These are phyloP conservation scores for Raphidocelis subcapitata DNA, from an alignment of 139 green algal genomes.

Conservation along the genomic window DNA sequence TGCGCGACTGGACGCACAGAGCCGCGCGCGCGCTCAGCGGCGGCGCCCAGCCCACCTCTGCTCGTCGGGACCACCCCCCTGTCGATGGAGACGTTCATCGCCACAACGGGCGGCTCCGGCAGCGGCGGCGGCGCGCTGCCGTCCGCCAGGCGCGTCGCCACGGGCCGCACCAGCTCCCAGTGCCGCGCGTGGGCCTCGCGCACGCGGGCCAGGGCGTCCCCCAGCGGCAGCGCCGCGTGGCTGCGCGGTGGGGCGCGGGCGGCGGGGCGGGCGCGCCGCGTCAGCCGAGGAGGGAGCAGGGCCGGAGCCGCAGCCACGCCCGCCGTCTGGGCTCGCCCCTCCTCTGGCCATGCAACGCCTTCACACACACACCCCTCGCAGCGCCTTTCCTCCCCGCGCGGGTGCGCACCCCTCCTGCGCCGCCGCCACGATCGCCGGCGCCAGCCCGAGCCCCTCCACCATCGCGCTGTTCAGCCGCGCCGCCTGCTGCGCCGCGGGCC, in stretches of 20 bases:
- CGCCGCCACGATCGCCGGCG: constrained; percentile 23
- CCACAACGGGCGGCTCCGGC: neutral
- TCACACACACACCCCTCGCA: too few relatives aligned
- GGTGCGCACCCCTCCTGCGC: constrained; percentile 12
- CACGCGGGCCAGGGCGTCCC: constrained; percentile 3
- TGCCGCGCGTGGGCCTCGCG: constrained; percentile 18
- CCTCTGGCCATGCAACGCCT: neutral
- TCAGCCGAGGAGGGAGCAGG: neutral
- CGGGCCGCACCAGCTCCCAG: constrained; percentile 28
- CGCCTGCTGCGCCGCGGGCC: neutral
- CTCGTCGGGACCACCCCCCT: neutral
- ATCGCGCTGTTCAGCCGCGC: constrained; percentile 3
- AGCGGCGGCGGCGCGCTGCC: neutral
- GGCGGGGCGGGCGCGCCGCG: too few relatives aligned
- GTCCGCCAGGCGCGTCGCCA: neutral
- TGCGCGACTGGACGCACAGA: neutral
- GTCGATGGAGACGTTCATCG: neutral
- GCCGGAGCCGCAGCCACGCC: neutral
- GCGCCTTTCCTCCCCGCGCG: neutral
- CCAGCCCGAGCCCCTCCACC: neutral
- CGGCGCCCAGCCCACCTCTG: neutral
- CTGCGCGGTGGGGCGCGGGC: neutral
- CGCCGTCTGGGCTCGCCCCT: neutral
- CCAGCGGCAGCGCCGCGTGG: constrained; percentile 9
- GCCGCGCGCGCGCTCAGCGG: neutral